Base-by-base conservation (phyloP, 495 filamentous ascomycete genomes). In the Penicillium taxi region DNA sequence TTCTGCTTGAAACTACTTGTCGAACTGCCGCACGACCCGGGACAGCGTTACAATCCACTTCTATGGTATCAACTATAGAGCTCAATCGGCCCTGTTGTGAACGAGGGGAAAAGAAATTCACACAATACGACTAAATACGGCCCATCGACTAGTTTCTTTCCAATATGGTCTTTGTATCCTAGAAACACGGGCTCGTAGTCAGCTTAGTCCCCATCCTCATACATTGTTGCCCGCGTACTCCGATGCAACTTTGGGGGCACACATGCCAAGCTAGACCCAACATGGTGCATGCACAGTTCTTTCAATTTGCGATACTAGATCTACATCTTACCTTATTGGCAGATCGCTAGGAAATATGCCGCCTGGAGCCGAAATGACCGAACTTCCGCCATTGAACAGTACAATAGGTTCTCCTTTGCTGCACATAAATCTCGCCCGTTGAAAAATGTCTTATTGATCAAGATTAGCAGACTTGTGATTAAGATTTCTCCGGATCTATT, bases 231-330 rank as follows among this genome's bases (percentile, higher is more conserved):
- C 35, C 16, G 16, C 17, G 15, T 14, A 30, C 39, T 39, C 35
- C 12, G 24, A 42, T 32, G 32, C 31, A 29, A 12, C 16, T 2
- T 9, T 27, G 25, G 17, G 34, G 30, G 43, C 38, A 26, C 26
- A 26, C 19, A 22, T 28, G 5, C 15, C 29, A 18, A 23, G 12
- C 39, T 35, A 48, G 34, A 26, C 41, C 39, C 19, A 43, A 44
- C 26, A 39, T 8, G 36, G 45, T 27, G 29, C 34, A 42, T 50
- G 26, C 16, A 19, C 41, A 41, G 38, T 47, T 45, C 30, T 21
- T 13, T 20, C 30, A 38, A 11, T 16, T 14, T 35, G n/a, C n/a
- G 13, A 52, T 48, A 42, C 42, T 19, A 44, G 45, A 50, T 52
- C 19, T 42, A 37, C 22, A 32, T 24, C 29, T 35, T 17, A 7